A percentile compares a stretch with the other conserved stretches of the same genome.
These are phyloP conservation scores for Millerozyma miso DNA, from an alignment of 805 yeast species.

Conservation along the genomic window DNA sequence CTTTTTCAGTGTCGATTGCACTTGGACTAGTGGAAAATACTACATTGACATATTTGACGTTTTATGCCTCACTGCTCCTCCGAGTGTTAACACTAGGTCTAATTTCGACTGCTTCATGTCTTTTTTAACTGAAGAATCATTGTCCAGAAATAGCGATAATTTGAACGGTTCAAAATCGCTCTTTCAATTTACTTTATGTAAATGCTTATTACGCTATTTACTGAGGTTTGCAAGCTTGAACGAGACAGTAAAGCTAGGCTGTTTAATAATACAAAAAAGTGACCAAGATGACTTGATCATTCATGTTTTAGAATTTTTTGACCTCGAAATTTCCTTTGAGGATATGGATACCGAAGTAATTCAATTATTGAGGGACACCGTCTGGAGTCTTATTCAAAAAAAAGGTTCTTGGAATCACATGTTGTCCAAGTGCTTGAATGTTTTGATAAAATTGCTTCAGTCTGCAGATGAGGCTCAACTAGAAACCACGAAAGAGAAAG, in stretches of 20 bases:
- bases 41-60: conserved; percentile 17
- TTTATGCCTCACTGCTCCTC: neutral
- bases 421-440: neutral
- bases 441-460: neutral
- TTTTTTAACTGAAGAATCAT: neutral
- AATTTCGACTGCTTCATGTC: neutral
- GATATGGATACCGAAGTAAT: neutral
- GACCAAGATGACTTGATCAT: neutral
- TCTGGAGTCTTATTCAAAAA: neutral
- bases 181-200: neutral
- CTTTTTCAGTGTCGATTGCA: neutral
- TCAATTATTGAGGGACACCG: neutral
- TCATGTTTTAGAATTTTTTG: neutral
- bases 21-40: conserved; percentile 30
- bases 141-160: neutral
- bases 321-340: neutral
- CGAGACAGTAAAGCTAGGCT: neutral
- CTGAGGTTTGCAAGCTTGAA: neutral
- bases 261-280: neutral
- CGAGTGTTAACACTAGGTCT: neutral
- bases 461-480: neutral
- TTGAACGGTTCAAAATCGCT: neutral
- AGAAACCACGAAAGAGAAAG: neutral
- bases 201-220: neutral
- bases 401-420: neutral